phyloP scores from a whole-genome alignment of 2,329 filamentous ascomycete genomes.

The Aspergillus neotritici region DNA sequence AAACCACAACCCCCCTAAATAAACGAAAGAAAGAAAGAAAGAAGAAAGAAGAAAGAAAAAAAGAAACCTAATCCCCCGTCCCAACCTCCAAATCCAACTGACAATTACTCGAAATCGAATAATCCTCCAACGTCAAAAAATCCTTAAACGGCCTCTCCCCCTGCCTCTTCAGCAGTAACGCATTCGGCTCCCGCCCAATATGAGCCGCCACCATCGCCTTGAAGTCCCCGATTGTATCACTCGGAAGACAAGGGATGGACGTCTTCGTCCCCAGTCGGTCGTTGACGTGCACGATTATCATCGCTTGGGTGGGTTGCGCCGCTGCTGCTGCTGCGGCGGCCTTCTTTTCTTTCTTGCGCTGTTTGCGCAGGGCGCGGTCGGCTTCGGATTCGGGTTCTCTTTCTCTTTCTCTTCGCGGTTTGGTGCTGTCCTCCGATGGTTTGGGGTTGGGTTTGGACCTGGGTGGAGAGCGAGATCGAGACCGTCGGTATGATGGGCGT shows the following conservation, averaged over 20 bases:
- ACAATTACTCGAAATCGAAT: slow-evolving; percentile 88
- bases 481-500: slow-evolving; percentile 16
- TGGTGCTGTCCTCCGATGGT: slow-evolving; percentile 24
- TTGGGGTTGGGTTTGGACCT: slow-evolving; percentile 16
- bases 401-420: too few species aligned
- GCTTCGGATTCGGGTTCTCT: slow-evolving; percentile 34
- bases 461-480: slow-evolving; percentile 26
- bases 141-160: slow-evolving; percentile 94
- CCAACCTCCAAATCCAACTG: slow-evolving; percentile 44
- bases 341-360: slow-evolving; percentile 41
- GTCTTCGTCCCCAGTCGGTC: slow-evolving; percentile 96
- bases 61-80: slow-evolving; percentile 3
- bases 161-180: slow-evolving; percentile 88
- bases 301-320: slow-evolving; percentile 57
- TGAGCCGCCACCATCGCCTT: slow-evolving; percentile 63
- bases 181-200: slow-evolving; percentile 81
- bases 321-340: slow-evolving; percentile 34
- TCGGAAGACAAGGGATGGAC: slow-evolving; percentile 80
- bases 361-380: slow-evolving; percentile 29
- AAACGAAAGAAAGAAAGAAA: not conserved
- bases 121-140: slow-evolving; percentile 78
- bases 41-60: not conserved
- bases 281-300: slow-evolving; percentile 93
- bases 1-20: too few species aligned
- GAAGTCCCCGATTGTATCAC: slow-evolving; percentile 59